Base-by-base conservation (phyloP, 352 stramenopile species). In the Pythium guiyangense region DNA sequence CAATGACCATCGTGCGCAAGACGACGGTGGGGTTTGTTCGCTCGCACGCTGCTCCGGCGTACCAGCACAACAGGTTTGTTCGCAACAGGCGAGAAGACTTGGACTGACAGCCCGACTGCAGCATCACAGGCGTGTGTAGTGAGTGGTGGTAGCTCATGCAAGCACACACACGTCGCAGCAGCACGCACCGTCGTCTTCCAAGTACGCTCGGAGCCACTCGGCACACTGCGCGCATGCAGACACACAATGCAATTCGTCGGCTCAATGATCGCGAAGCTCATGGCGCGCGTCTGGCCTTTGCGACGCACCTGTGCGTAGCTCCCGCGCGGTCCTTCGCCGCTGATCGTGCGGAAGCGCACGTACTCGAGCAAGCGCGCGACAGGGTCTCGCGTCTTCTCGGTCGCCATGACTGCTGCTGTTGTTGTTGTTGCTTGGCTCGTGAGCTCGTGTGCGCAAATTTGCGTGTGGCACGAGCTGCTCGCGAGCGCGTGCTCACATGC, bases 11-110 rank as follows among this genome's bases (percentile, higher is more conserved):
- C n/a, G n/a, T n/a, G n/a, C n/a, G n/a, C n/a, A 45, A 6, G 8
- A 45, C 39, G 39, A 45, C 39, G n/a, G n/a, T n/a, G n/a, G n/a
- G n/a, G n/a, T n/a, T n/a, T n/a, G n/a, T n/a, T n/a, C n/a, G n/a
- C n/a, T n/a, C n/a, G n/a, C n/a, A n/a, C n/a, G n/a, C n/a, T n/a
- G n/a, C n/a, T n/a, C n/a, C n/a, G n/a, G 29, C 59, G 20, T 66
- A 94, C 91, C 48, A 98, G 48, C 0, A 99, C 83, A n/a, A 98
- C 85, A 1, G 88, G 89, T 59, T 96, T 96, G 57, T 85, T 76
- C 37, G 69, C 65, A 1, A 80, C 42, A 5, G 80, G 69, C 20
- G 79, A 65, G 39, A 96, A 69, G 27, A 84, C 63, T 29, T 84
- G 52, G 29, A 86, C 69, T n/a, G 34, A 45, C 5, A 86, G 57